A percentile compares a stretch with the other conserved stretches of the same genome.
Conservation (phyloP, 352 stramenopile species). For the Phytophthora ohioensis region DNA sequence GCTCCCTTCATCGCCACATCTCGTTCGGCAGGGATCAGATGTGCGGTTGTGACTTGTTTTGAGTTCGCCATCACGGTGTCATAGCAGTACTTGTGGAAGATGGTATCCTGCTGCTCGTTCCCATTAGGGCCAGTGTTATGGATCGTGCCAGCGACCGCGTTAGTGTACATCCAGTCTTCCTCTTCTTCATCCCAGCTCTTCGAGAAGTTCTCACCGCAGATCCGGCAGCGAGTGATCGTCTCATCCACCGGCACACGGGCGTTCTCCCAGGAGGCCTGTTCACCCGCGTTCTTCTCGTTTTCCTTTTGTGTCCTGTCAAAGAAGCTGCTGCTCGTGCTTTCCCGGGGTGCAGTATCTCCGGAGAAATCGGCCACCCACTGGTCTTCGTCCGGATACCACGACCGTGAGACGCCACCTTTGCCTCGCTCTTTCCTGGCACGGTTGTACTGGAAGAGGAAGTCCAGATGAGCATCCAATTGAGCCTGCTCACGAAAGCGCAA, state of each 20-base stretch:
- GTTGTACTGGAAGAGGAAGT: conserved; percentile 91
- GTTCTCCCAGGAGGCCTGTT: conserved; percentile 69
- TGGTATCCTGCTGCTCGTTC: conserved; percentile 64
- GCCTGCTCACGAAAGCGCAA: conserved; percentile 82
- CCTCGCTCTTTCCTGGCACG: conserved; percentile 82
- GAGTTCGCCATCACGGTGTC: conserved; percentile 87
- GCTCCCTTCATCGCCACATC: conserved; percentile 36
- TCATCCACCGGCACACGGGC: conserved; percentile 83
- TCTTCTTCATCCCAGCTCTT: conserved; percentile 91
- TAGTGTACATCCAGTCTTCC: conserved; percentile 92
- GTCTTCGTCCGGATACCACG: conserved; percentile 86
- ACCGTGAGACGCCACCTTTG: conserved; percentile 82
- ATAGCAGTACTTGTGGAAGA: conserved; percentile 93
- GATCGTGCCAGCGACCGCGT: conserved; percentile 82
- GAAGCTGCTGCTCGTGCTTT: conserved; percentile 83
- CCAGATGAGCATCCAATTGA: conserved; percentile 82
- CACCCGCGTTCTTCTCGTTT: conserved; percentile 57
- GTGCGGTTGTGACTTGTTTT: conserved; percentile 76
- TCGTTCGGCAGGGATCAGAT: conserved; percentile 68
- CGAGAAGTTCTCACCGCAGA: conserved; percentile 84
- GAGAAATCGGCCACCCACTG: conserved; percentile 85
- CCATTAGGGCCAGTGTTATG: conserved; percentile 52
- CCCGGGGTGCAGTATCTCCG: conserved; percentile 59
- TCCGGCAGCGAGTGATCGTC: conserved; percentile 80
- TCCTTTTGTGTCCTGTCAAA: conserved; percentile 72